Percentiles rank a stretch among this genome's conserved stretches.
These are phyloP conservation scores for Aureobasidium sp. DNA, from an alignment of 2,329 filamentous ascomycete genomes.

Conservation along the genomic window DNA sequence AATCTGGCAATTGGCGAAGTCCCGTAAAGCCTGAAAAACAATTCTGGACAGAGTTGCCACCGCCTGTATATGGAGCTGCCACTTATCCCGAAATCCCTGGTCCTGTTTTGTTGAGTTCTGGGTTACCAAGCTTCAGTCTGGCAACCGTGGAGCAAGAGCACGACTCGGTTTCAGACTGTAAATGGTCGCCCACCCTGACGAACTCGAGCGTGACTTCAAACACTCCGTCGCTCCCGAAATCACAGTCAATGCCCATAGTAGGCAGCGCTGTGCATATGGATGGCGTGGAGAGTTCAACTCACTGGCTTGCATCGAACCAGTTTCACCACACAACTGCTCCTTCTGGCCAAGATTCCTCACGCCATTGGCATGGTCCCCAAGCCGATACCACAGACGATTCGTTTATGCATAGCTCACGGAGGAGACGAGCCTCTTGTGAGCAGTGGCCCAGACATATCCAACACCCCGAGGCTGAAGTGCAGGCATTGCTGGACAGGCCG, in stretches of 20 bases:
- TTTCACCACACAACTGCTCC: background rate
- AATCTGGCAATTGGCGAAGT: background rate
- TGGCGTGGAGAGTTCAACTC: background rate
- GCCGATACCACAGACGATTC: background rate
- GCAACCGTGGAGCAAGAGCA: background rate
- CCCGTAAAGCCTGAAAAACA: background rate
- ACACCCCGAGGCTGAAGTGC: background rate
- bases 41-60: background rate
- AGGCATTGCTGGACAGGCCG: constrained; percentile 10
- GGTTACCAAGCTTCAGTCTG: background rate
- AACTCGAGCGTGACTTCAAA: constrained; percentile 1
- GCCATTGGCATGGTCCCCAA: background rate
- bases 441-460: background rate
- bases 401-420: background rate
- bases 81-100: background rate
- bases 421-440: background rate
- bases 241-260: background rate
- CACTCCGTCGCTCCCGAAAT: background rate
- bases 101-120: background rate
- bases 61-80: background rate
- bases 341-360: background rate
- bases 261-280: background rate
- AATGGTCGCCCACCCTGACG: background rate
- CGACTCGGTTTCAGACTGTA: background rate
- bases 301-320: background rate